A percentile compares a stretch with the other conserved stretches of the same genome.
phyloP scores from a whole-genome alignment of 257 asterid genomes.

The Penstemon newberryi region DNA sequence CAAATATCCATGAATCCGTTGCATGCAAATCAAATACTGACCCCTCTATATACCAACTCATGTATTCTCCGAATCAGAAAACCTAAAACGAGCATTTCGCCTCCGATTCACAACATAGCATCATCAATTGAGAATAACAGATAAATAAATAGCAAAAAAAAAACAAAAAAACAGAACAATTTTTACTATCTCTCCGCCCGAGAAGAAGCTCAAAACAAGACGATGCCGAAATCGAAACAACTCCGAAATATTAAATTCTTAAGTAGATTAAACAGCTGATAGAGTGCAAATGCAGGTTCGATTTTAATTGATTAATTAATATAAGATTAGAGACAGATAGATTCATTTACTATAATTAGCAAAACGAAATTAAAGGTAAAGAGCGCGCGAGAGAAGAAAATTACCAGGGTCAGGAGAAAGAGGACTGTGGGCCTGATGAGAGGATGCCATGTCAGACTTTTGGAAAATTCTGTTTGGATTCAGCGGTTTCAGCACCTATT shows the following conservation, averaged over 20 bases:
- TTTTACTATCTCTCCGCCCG: conserved; percentile 2
- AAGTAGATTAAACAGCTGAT: conserved; percentile 16
- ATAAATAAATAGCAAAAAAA: conserved; percentile 5
- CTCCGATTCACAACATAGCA: conserved; percentile 19
- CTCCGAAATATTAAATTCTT: conserved; percentile 19
- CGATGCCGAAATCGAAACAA: too few relatives aligned
- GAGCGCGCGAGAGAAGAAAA: not conserved
- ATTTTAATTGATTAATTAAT: not conserved
- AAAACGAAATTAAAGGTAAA: not conserved
- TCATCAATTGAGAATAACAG: not conserved
- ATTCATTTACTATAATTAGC: not conserved
- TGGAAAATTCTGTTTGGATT: conserved; percentile 34
- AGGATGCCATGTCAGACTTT: conserved; percentile 62
- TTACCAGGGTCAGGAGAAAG: conserved; percentile 75
- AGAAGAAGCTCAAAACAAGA: conserved; percentile 15
- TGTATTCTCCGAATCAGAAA: not conserved
- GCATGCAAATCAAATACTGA: conserved; percentile 3
- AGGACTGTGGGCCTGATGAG: conserved; percentile 58
- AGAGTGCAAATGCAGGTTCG: conserved; percentile 21
- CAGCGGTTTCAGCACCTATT: conserved; percentile 7
- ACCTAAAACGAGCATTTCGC: conserved; percentile 7
- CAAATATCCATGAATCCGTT: too few relatives aligned
- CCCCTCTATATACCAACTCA: conserved; percentile 6
- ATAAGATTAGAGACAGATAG: too few relatives aligned
- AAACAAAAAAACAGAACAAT: conserved; percentile 1